These are phyloP conservation scores for Kluyveromyces nonfermentans DNA, from an alignment of 805 yeast species.

Conservation along the genomic window DNA sequence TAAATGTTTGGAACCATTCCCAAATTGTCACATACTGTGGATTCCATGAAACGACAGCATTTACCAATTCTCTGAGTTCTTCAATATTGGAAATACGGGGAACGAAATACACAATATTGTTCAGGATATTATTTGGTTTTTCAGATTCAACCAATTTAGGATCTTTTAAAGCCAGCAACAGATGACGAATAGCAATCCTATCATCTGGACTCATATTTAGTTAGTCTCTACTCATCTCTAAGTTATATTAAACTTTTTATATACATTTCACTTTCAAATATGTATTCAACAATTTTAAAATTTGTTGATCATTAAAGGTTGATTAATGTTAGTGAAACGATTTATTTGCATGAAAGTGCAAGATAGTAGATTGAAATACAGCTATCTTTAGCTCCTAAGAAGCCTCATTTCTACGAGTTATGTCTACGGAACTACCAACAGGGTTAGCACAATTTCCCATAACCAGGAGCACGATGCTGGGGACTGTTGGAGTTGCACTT, in stretches of 20 bases:
- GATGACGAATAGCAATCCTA: not conserved
- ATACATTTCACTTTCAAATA: not conserved
- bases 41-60: constrained; percentile 10
- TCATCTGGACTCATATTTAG: not conserved
- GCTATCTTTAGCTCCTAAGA: too few species aligned
- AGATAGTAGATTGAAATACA: too few species aligned
- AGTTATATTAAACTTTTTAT: not conserved
- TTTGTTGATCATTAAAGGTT: not conserved
- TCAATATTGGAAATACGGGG: constrained; percentile 14
- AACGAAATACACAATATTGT: constrained; percentile 22
- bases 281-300: not conserved
- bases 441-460: constrained; percentile 21
- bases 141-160: not conserved
- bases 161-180: not conserved
- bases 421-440: constrained; percentile 18
- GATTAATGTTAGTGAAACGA: not conserved
- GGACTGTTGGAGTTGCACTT: constrained; percentile 19
- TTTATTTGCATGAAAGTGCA: not conserved
- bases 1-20: constrained; percentile 13
- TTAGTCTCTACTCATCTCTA: not conserved
- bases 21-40: constrained; percentile 1
- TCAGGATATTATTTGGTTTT: constrained; percentile 5
- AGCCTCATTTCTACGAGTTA: not conserved
- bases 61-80: constrained; percentile 10
- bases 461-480: constrained; percentile 21